Evolutionary conservation across 768 basidiomycete species (phyloP).

Genomic region (Suillus sp.): DNA sequence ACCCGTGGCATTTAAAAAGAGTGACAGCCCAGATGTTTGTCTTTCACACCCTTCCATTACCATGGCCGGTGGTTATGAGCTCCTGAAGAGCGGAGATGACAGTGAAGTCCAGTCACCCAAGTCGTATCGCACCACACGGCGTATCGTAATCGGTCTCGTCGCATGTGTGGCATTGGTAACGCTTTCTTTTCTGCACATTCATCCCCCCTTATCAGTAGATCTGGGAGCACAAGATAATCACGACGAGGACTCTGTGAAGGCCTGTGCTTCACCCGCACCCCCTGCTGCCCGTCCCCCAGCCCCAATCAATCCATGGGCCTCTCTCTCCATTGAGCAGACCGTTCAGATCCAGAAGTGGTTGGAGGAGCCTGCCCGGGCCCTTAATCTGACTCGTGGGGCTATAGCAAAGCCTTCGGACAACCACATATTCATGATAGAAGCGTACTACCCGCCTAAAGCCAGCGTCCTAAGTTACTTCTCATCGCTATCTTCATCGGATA

Average conservation of each 20-base stretch:
- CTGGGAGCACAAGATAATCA: not conserved
- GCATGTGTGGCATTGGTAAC: slow-evolving; percentile 16
- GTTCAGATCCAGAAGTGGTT: slow-evolving; percentile 50
- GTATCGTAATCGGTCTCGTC: slow-evolving; percentile 17
- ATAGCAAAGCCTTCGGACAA: slow-evolving; percentile 47
- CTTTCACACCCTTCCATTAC: slow-evolving; percentile 2
- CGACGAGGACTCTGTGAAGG: slow-evolving; percentile 25
- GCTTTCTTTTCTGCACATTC: slow-evolving; percentile 18
- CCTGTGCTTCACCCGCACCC: slow-evolving; percentile 37
- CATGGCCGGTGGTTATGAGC: slow-evolving; percentile 26
- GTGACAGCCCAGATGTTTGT: not conserved
- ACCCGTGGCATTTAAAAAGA: not conserved
- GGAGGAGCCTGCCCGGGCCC: slow-evolving; percentile 36
- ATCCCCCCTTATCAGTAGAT: slow-evolving; percentile 11
- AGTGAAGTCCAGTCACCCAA: slow-evolving; percentile 4
- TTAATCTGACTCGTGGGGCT: slow-evolving; percentile 49
- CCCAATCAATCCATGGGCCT: slow-evolving; percentile 53
- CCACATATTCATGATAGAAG: slow-evolving; percentile 51
- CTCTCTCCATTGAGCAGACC: slow-evolving; percentile 48
- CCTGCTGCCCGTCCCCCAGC: slow-evolving; percentile 43
- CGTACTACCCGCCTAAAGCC: slow-evolving; percentile 49
- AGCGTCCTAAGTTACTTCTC: slow-evolving; percentile 50
- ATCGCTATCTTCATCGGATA: slow-evolving; percentile 24
- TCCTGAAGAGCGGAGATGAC: slow-evolving; percentile 15
- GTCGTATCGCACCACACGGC: slow-evolving; percentile 16